phyloP scores from a whole-genome alignment of 805 yeast genomes.

The Danielozyma ontarioensis region DNA sequence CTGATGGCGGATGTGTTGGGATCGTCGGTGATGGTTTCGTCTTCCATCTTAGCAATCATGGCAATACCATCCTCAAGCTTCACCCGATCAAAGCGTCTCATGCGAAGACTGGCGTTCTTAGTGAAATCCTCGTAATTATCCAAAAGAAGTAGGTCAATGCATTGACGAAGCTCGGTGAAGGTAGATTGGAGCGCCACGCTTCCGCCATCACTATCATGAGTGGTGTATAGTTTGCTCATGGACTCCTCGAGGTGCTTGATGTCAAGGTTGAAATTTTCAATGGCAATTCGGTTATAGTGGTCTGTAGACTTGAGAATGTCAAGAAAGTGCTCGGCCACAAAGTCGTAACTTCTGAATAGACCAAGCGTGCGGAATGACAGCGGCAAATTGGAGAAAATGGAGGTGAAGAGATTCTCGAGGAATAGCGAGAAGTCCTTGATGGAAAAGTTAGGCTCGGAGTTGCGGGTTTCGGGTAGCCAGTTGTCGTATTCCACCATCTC shows the following conservation, averaged over 20 bases:
- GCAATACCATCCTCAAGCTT: constrained; percentile 65
- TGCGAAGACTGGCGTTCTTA: constrained; percentile 39
- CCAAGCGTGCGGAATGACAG: constrained; percentile 69
- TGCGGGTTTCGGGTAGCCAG: constrained; percentile 56
- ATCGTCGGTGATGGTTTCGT: too few species aligned
- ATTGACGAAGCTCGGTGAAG: constrained; percentile 74
- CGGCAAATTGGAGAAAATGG: constrained; percentile 81
- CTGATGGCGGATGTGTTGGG: constrained; percentile 9
- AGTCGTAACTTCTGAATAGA: constrained; percentile 83
- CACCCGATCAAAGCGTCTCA: constrained; percentile 63
- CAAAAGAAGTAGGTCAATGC: constrained; percentile 62
- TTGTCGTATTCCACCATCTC: constrained; percentile 79
- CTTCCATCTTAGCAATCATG: constrained; percentile 50
- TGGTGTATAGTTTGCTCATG: constrained; percentile 33
- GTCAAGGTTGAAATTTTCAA: constrained; percentile 73
- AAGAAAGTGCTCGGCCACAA: constrained; percentile 67
- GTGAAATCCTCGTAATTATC: constrained; percentile 63
- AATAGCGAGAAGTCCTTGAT: constrained; percentile 82
- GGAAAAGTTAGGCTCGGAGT: constrained; percentile 63
- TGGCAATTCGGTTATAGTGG: constrained; percentile 54
- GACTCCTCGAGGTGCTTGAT: constrained; percentile 67
- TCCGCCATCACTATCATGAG: constrained; percentile 20
- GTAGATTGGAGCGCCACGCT: constrained; percentile 62
- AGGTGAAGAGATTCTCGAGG: constrained; percentile 76
- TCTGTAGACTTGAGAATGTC: constrained; percentile 52